phyloP scores from a whole-genome alignment of 257 asterid species.

The Rubia yunnanensis region DNA sequence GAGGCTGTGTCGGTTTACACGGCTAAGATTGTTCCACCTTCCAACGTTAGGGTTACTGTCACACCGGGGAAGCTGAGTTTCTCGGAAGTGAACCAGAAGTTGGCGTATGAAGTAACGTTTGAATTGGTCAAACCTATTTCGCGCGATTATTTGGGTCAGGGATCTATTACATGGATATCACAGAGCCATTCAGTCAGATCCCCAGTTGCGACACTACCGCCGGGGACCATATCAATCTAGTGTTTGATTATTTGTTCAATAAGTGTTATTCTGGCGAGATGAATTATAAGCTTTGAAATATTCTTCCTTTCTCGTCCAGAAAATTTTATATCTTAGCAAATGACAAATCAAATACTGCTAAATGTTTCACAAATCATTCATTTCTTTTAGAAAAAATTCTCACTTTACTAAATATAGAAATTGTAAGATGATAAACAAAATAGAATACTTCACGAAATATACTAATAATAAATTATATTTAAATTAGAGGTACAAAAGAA shows the following conservation, averaged over 20 bases:
- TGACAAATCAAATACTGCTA: no score
- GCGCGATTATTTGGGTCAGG: neutral
- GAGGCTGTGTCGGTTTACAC: conserved; percentile 3
- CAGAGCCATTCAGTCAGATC: conserved; percentile 1
- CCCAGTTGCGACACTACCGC: conserved; percentile 6
- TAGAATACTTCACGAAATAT: no score
- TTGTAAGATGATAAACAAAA: no score
- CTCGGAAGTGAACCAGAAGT: conserved; percentile 9
- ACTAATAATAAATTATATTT: no score
- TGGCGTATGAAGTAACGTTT: conserved; percentile 11
- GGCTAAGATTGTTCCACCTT: neutral
- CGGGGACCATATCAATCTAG: no score
- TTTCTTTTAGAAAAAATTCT: no score
- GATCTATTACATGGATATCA: conserved; percentile 10
- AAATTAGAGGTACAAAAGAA: no score
- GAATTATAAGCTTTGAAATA: neutral
- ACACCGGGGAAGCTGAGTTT: conserved; percentile 1
- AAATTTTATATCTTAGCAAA: no score
- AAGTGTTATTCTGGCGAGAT: neutral
- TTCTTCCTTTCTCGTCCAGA: neutral
- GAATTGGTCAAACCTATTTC: no score
- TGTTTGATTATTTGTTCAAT: no score
- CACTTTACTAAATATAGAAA: no score
- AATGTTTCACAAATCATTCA: no score
- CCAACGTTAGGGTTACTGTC: conserved; percentile 1